Evolutionary conservation across 768 basidiomycete species (phyloP), one percentile per base, ranked within the genome.

Genomic region (Kwoniella dendrophila): DNA sequence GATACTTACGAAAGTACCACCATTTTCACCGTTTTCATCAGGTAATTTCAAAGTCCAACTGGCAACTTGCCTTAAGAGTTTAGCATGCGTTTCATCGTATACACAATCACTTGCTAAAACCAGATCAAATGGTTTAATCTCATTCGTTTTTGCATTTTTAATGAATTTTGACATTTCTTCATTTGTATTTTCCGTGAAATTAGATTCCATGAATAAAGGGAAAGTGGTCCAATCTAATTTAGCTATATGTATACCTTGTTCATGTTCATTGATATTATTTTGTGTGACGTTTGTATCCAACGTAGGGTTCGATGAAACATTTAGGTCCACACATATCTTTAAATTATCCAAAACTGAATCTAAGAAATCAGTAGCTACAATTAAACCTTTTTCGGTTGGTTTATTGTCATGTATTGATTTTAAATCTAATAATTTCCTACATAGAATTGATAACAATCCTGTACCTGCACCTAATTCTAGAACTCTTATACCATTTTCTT

Each of bases 391-490:
- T 6, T 73, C 73, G 11, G 36, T 40, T 16, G 41, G 27, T 29
- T 24, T 33, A 22, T 30, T 24, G 11, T 51, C 29, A 29, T 41
- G 24, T 18, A 55, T 36, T 26, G 29, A 29, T 4, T 66, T 53
- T 12, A 72, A 47, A 38, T 76, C 73, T 11, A 78, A 56, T 3
- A 79, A 33, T 52, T 73, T 73, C 4, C 74, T 73, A 49, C 71
- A 74, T 4, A 79, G 62, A 30, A 79, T 79, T 16, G 70, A 69
- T 14, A 79, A 57, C 18, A 79, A 56, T 27, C 78, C 78, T 6
- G 78, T 79, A 4, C 78, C 78, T 10, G 78, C 76, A 3, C 78
- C 78, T 4, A 79, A 58, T 50, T 79, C 78, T n/a, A 79, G 56
- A 16, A 79, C 59, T 12, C 73, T 58, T 4, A 71, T 64, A 12